Evolutionary conservation across 371 early-diverging fungal species (phyloP), one percentile per base, ranked within the genome.

Genomic region (Lichtheimia ramosa): DNA sequence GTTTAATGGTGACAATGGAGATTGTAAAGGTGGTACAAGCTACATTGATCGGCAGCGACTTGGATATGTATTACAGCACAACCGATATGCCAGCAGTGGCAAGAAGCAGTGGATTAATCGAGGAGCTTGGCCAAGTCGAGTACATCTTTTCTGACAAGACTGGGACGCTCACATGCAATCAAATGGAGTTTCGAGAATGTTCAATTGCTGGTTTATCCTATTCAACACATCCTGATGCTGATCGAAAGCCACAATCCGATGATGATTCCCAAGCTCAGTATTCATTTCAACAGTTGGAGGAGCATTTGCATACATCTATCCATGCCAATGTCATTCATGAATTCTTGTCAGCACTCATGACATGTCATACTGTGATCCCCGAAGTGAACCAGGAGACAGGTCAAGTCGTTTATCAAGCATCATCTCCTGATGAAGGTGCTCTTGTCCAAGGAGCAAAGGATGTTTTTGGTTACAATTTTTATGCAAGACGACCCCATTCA

Each of bases 321-420:
- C 73, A 80, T 25, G 77, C 81, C 39, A 66, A 74, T 49, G 63
- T 83, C 23, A 82, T 89, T 43, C 77, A 83, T 16, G 90, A 91
- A 64, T 92, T 91, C 51, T 74, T 92, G 54, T 85, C 88, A 7
- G 74, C 94, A 1, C 76, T 98, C 13, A 87, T 96, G 54, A 90
- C 92, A n/a, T 98, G 98, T 69, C 97, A 98, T 68, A 98, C 98
- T 5, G 99, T 98, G 6, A 96, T 97, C 62, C 96, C 97, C 3
- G 97, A 97, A 70, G 70, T 66, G 3, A 64, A 61, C 6, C 72
- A 79, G 48, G 76, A 71, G 21, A 62, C 61, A 0, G 69, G 66
- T 8, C 78, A 78, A n/a, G 83, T 92, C 48, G 69, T 83, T 5
- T 95, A 95, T 70, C 94, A 95, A 66, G 93, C 95, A 3, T 86